Evolutionary conservation across 306 rosid species (phyloP), one percentile per base, ranked within the genome.

Genomic region (Sesbania bispinosa): DNA sequence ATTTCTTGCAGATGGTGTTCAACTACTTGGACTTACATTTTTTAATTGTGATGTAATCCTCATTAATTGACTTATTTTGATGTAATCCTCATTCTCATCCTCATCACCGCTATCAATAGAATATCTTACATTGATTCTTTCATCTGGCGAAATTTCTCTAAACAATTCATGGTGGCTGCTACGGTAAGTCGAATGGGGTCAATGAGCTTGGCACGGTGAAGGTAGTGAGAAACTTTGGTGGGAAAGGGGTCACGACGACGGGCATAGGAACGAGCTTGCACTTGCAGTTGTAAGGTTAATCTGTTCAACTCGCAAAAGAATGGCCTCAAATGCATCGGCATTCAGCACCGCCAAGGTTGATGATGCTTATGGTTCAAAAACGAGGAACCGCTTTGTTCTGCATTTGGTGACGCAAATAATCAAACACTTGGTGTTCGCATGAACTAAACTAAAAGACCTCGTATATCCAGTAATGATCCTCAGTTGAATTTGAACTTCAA

Each of bases 191-290:
- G 89, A 71, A 92, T 85, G 29, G 96, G 79, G 41, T 92, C 90
- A 6, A 92, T 82, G 80, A 89, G 88, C 24, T 81, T 85, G 42
- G 97, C 93, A 26, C 96, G 97, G 80, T 85, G 33, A 16, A 92
- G 85, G 82, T 89, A 92, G 78, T 87, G 93, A 10, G 87, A 66
- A 16, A 89, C 81, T 82, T 81, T 92, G 29, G 61, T 82, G 55
- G 88, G 88, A 79, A 92, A 92, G 18, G 88, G 90, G 77, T 87
- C 80, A 32, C 80, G 80, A 21, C 7, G 67, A 24, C 85, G 86
- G 8, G 76, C 77, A 67, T 77, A 87, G 58, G 35, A 69, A 33
- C 96, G 89, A 26, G 57, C 32, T 51, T 86, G 83, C 42, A 65
- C 19, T 29, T 19, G 64, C n/a, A 65, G 18, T 9, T 47, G 87